Evolutionary conservation across 2,329 filamentous ascomycete species (phyloP).

Genomic region (Xylaria sp.): DNA sequence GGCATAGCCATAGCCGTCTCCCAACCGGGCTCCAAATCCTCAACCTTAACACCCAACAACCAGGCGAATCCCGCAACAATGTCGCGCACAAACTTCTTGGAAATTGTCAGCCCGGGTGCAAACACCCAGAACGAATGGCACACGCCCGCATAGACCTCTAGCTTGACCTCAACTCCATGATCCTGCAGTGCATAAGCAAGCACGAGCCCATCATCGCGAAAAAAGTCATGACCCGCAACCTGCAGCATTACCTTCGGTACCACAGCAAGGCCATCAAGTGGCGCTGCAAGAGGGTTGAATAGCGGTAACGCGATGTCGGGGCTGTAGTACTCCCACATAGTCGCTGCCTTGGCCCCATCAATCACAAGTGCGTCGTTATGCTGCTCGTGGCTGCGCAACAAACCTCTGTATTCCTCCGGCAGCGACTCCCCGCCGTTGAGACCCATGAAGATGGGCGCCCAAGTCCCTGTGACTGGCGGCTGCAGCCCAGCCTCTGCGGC

Average conservation of each 20-base stretch:
- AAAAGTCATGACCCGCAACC: constrained; percentile 19
- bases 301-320: constrained; percentile 4
- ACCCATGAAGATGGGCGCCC: constrained; percentile 19
- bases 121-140: too few species aligned
- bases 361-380: constrained; percentile 20
- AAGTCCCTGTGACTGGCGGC: constrained; percentile 5
- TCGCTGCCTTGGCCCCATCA: constrained; percentile 11
- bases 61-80: too few species aligned
- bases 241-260: constrained; percentile 16
- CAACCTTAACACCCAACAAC: too few species aligned
- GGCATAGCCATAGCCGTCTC: too few species aligned
- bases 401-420: constrained; percentile 4
- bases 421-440: constrained; percentile 8
- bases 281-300: constrained; percentile 20
- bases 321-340: constrained; percentile 24
- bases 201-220: constrained; percentile 21
- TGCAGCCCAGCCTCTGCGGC: too few species aligned
- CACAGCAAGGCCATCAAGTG: not conserved
- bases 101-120: too few species aligned
- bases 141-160: too few species aligned
- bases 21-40: too few species aligned
- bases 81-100: too few species aligned
- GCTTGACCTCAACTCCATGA: too few species aligned
- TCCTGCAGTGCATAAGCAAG: too few species aligned
- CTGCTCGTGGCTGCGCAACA: constrained; percentile 15